Evolutionary conservation across 805 yeast species (phyloP), one percentile per base, ranked within the genome.

Genomic region (Kodamaea restingae): DNA sequence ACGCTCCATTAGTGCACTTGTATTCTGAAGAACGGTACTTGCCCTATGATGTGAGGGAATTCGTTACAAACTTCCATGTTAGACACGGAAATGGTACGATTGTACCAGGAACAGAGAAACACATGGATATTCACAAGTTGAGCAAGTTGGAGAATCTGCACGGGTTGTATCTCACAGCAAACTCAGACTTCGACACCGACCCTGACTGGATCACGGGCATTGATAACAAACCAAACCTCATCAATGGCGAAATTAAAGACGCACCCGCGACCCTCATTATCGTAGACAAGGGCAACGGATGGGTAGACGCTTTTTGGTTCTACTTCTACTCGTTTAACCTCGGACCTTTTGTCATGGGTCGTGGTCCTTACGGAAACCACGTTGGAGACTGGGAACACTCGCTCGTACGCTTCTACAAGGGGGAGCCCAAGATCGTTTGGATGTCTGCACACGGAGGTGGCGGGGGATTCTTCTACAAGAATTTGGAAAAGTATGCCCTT

Each of bases 381-480:
- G 80, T 93, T 24, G 98, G 98, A 5, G 98, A 91, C 65, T 91
- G 98, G 98, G 98, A 91, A 52, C 98, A 91, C 59, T 80, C 95
- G 1, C 63, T 91, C 25, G 91, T 88, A 10, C 70, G 98, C 18
- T 91, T 87, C 56, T 77, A 80, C 52, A 73, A 82, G 2, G 95
- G 96, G 1, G 63, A 70, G 42, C 98, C 98, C 0, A 70, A 80
- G 9, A 75, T 84, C 38, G 78, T 90, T 15, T 91, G 98, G 98
- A 84, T 93, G 95, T 82, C 95, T 20, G 98, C 97, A 1, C 98
- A 91, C 61, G 96, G 97, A 2, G 97, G 98, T 9, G 98, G 98
- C 6, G 83, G 88, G 21, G 96, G 95, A 0, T 91, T 83, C 56
- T 71, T 73, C 45, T 90, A 81, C 57, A 70, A 75, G n/a, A 83